Percentiles rank a stretch among this genome's conserved stretches.
phyloP scores from a whole-genome alignment of 1,139 yeast genomes.

The Candida sp. region DNA sequence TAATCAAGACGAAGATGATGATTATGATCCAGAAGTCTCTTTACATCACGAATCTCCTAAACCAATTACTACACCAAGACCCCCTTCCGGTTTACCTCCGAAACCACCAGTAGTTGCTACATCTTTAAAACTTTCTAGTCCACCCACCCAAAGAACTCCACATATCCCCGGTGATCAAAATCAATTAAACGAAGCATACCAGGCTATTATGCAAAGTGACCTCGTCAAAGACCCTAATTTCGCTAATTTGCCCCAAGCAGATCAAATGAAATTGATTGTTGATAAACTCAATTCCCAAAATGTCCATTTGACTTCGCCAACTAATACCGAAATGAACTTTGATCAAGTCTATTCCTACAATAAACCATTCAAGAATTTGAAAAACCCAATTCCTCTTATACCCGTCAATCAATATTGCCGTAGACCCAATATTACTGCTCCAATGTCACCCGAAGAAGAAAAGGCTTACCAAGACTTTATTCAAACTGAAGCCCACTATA shows the following conservation, averaged over 20 bases:
- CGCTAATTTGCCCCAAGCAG: slow-evolving; percentile 22
- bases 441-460: slow-evolving; percentile 55
- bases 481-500: slow-evolving; percentile 36
- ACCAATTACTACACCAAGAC: slow-evolving; percentile 1
- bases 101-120: slow-evolving; percentile 25
- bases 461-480: slow-evolving; percentile 49
- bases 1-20: slow-evolving; percentile 11
- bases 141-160: slow-evolving; percentile 5
- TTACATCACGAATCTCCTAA: not conserved
- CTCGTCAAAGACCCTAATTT: slow-evolving; percentile 30
- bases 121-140: not conserved
- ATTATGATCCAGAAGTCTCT: slow-evolving; percentile 9
- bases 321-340: slow-evolving; percentile 20
- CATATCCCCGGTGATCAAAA: slow-evolving; percentile 9
- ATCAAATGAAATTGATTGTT: slow-evolving; percentile 31
- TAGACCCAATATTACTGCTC: slow-evolving; percentile 57
- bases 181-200: slow-evolving; percentile 28
- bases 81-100: slow-evolving; percentile 24
- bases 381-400: slow-evolving; percentile 36
- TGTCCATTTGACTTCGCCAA: slow-evolving; percentile 15
- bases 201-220: slow-evolving; percentile 32
- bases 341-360: slow-evolving; percentile 41
- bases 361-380: slow-evolving; percentile 33
- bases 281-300: slow-evolving; percentile 25
- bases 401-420: slow-evolving; percentile 50